Percentiles rank a stretch among this genome's conserved stretches.
Evolutionary conservation across 495 filamentous ascomycete species (phyloP).

Genomic region (Acidiella bohemica): DNA sequence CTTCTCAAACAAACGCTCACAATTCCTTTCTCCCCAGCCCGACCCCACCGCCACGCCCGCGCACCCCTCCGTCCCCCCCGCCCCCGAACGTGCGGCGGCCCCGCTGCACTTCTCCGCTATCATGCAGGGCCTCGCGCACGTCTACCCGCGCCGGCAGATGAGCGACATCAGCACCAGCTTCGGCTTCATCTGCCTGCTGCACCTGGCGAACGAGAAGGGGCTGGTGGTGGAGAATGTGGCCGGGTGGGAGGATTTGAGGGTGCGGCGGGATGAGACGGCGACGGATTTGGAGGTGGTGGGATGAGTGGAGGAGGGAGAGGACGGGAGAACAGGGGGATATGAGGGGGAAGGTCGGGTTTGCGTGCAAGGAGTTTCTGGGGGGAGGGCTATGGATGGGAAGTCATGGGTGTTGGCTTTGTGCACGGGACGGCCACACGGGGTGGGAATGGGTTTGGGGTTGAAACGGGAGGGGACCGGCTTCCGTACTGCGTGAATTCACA

Average conservation of each 20-base stretch:
- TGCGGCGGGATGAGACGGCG: slow-evolving; percentile 25
- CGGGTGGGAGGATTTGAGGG: slow-evolving; percentile 28
- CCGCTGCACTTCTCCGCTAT: slow-evolving; percentile 72
- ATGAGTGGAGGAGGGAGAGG: too few relatives aligned
- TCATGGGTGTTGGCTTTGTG: too few relatives aligned
- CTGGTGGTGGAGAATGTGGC: slow-evolving; percentile 48
- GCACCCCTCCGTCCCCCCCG: slow-evolving; percentile 20
- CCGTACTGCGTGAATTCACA: too few relatives aligned
- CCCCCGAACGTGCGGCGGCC: slow-evolving; percentile 25
- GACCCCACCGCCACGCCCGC: slow-evolving; percentile 10
- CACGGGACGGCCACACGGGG: too few relatives aligned
- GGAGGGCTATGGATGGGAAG: too few relatives aligned
- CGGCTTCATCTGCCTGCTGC: slow-evolving; percentile 93
- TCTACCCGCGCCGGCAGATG: slow-evolving; percentile 73
- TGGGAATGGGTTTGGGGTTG: too few relatives aligned
- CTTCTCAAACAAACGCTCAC: not conserved
- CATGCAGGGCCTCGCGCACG: slow-evolving; percentile 74
- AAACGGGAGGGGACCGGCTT: too few relatives aligned
- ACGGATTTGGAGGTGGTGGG: slow-evolving; percentile 6
- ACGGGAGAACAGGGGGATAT: not conserved
- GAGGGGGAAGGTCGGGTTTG: not conserved
- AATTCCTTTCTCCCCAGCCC: not conserved
- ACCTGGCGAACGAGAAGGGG: slow-evolving; percentile 95
- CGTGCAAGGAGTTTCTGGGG: not conserved
- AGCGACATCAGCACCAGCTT: slow-evolving; percentile 92